Conservation (phyloP, 2,329 filamentous ascomycete species). For the Coniochaeta prunicola region DNA sequence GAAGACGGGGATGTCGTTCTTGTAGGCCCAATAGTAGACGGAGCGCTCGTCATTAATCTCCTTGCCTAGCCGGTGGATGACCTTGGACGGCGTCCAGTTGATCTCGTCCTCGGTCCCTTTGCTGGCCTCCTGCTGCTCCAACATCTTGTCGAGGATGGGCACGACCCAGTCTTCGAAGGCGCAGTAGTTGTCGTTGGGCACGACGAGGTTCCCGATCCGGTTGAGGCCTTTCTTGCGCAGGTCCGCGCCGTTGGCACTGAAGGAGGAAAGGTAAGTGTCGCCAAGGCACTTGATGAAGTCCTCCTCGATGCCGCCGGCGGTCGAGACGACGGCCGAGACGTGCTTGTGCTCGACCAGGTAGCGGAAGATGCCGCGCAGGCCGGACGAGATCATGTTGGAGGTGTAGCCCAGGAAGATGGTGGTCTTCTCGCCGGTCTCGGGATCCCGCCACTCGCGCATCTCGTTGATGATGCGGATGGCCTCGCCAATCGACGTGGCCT, state of each 20-base stretch:
- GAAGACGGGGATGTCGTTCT: slow-evolving; percentile 95
- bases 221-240: slow-evolving; percentile 85
- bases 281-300: slow-evolving; percentile 98
- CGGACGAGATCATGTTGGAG: slow-evolving; percentile 94
- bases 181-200: slow-evolving; percentile 97
- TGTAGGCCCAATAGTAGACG: slow-evolving; percentile 96
- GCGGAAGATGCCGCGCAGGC: slow-evolving; percentile 81
- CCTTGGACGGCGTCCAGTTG: slow-evolving; percentile 88
- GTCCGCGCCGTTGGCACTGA: slow-evolving; percentile 66
- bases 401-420: slow-evolving; percentile 98
- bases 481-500: slow-evolving; percentile 67
- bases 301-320: slow-evolving; percentile 91
- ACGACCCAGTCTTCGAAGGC: slow-evolving; percentile 97
- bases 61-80: slow-evolving; percentile 82
- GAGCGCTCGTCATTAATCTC: slow-evolving; percentile 91
- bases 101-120: slow-evolving; percentile 63
- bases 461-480: slow-evolving; percentile 89
- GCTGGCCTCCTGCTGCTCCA: slow-evolving; percentile 83
- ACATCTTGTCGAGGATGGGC: slow-evolving; percentile 89
- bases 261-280: slow-evolving; percentile 86
- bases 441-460: slow-evolving; percentile 81
- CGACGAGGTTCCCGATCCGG: slow-evolving; percentile 89
- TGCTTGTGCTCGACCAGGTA: slow-evolving; percentile 92
- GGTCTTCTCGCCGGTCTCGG: slow-evolving; percentile 69
- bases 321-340: slow-evolving; percentile 88